Percentiles rank a stretch among this genome's conserved stretches.
Conservation (phyloP, 345 rosid species). For the Rhizophora apiculata region DNA sequence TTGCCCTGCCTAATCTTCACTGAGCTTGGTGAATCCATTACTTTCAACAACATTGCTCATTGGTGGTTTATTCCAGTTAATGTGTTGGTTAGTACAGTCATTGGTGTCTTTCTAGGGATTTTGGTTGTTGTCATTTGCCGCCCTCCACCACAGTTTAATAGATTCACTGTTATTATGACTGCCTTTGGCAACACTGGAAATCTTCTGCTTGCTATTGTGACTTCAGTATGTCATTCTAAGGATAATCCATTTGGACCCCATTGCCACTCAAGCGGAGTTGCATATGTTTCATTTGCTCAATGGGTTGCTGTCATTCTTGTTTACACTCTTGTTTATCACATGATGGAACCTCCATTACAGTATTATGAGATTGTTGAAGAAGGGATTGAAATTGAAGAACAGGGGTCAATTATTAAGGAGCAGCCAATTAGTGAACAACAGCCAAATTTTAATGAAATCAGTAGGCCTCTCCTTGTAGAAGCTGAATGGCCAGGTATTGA, state of each 20-base stretch:
- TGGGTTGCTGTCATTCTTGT: slow-evolving; percentile 96
- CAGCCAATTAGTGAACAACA: no score
- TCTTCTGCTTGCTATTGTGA: slow-evolving; percentile 75
- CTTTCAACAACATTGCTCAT: slow-evolving; percentile 41
- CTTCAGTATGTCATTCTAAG: slow-evolving; percentile 71
- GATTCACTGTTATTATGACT: slow-evolving; percentile 84
- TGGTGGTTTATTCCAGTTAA: slow-evolving; percentile 98
- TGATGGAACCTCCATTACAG: slow-evolving; percentile 94
- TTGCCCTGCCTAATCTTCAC: slow-evolving; percentile 90
- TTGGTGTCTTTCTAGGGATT: slow-evolving; percentile 65
- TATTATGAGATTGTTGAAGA: slow-evolving; percentile 80
- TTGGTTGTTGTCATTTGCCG: slow-evolving; percentile 70
- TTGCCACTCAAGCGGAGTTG: slow-evolving; percentile 73
- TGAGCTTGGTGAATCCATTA: slow-evolving; percentile 76
- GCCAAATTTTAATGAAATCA: slow-evolving; percentile 27
- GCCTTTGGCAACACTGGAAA: slow-evolving; percentile 94
- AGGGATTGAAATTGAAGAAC: slow-evolving; percentile 53
- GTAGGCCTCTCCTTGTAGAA: slow-evolving; percentile 74
- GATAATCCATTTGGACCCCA: slow-evolving; percentile 58
- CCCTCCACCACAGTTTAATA: slow-evolving; percentile 71
- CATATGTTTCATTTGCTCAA: slow-evolving; percentile 85
- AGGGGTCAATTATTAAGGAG: not conserved
- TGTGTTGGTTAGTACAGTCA: slow-evolving; percentile 61
- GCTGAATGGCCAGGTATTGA: slow-evolving; percentile 99
- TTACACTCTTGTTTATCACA: slow-evolving; percentile 95